Base-by-base conservation (phyloP, 305 asterid species). In the Plantago coronopus region DNA sequence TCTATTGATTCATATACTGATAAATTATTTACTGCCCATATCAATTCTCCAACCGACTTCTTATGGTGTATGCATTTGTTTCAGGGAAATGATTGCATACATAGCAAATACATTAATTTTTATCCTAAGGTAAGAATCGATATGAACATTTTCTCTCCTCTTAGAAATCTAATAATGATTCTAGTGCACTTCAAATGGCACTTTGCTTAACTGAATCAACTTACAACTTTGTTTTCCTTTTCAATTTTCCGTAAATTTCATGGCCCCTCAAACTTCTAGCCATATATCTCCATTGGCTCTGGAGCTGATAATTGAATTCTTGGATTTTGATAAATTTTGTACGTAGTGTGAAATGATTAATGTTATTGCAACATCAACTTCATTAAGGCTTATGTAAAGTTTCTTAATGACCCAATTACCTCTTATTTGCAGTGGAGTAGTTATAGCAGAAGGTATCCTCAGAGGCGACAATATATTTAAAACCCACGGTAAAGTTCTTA, bases 21-120 rank as follows among this genome's bases (percentile, higher is more conserved):
- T 57, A 17, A 59, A 51, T 59, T 29, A 42, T 61, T 16, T 59
- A 59, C 54, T 60, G 59, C 54, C 56, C 48, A 29, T 54, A 48
- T 67, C 64, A 72, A 37, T 66, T 74, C 49, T 44, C 31, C 46
- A 64, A 45, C 48, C 53, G 48, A 2, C 13, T 58, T 78, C 64
- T 78, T 46, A 70, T 66, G 49, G 40, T 54, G 47, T 73, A 54
- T 58, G 48, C 61, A 54, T 72, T 64, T 80, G 78, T 78, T 81
- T 73, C 97, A 89, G 99, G 99, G 99, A 87, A 79, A 89, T 93
- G 96, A 94, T 89, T 66, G 80, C 97, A 16, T 93, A 93, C 68
- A 89, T 93, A 70, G 97, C 99, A 9, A 93, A 93, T 69, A 93
- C 99, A 59, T 76, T 93, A 60, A 89, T 89, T 81, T 93, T 93